phyloP scores from a whole-genome alignment of 2,329 filamentous ascomycete species.

The Colletotrichum sp. region DNA sequence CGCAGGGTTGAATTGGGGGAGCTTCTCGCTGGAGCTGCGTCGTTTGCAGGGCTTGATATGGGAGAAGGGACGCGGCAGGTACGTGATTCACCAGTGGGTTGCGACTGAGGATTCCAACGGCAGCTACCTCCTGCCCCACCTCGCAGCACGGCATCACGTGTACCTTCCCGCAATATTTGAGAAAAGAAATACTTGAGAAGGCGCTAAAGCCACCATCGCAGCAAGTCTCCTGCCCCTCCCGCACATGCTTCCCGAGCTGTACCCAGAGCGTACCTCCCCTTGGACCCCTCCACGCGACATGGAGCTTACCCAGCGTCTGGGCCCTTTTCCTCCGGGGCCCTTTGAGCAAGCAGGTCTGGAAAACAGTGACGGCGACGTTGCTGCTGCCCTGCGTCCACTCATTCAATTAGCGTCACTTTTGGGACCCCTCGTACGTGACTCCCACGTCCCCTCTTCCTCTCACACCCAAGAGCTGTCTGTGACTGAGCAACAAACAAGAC shows the following conservation, averaged over 20 bases:
- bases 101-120: constrained; percentile 4
- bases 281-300: constrained; percentile 2
- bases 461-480: not conserved
- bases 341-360: not conserved
- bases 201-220: not conserved
- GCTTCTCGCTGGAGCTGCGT: not conserved
- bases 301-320: constrained; percentile 7
- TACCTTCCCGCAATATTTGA: not conserved
- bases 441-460: not conserved
- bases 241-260: constrained; percentile 18
- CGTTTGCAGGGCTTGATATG: not conserved
- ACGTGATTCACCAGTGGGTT: not conserved
- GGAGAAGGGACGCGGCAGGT: not conserved
- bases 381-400: not conserved
- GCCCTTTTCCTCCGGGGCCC: not conserved
- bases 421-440: not conserved
- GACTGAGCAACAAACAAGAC: not conserved
- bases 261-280: not conserved
- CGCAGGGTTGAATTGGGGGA: not conserved
- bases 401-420: not conserved
- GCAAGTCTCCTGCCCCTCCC: constrained; percentile 15
- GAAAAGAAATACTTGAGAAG: not conserved
- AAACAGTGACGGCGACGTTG: not conserved
- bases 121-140: not conserved
- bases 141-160: not conserved